Conservation (phyloP, 176 grass and related monocot species). For the Musa acuminata region DNA sequence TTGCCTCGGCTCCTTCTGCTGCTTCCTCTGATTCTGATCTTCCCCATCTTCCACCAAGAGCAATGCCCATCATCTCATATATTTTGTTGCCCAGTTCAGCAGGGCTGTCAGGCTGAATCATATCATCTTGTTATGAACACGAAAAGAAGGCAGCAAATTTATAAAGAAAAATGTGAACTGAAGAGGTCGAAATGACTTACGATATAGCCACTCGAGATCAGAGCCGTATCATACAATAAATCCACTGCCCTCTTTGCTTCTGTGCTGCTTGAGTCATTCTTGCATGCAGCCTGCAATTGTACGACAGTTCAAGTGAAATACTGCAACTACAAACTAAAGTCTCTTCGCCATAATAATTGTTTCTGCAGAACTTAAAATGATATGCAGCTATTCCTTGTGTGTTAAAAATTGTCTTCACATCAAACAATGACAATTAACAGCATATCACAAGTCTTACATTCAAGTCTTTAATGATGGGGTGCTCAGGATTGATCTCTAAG, state of each 20-base stretch:
- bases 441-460: slow-evolving; percentile 48
- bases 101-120: slow-evolving; percentile 65
- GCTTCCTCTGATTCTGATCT: slow-evolving; percentile 28
- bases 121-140: neutral
- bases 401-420: too few relatives aligned
- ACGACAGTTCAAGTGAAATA: neutral
- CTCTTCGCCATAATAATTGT: too few relatives aligned
- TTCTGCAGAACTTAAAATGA: too few relatives aligned
- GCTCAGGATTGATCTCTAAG: slow-evolving; percentile 79
- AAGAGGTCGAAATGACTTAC: slow-evolving; percentile 23
- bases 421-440: too few relatives aligned
- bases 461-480: slow-evolving; percentile 86
- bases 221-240: slow-evolving; percentile 75
- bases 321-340: neutral
- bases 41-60: slow-evolving; percentile 92
- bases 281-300: slow-evolving; percentile 63
- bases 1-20: slow-evolving; percentile 11
- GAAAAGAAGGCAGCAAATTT: slow-evolving; percentile 1
- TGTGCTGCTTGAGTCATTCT: slow-evolving; percentile 65
- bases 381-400: too few relatives aligned
- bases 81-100: slow-evolving; percentile 91
- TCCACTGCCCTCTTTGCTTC: slow-evolving; percentile 87
- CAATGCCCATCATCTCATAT: slow-evolving; percentile 92
- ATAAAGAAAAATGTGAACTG: neutral
- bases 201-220: slow-evolving; percentile 98